These are phyloP conservation scores for Lathyrus aphaca DNA, from an alignment of 306 rosid genomes.

Conservation along the genomic window DNA sequence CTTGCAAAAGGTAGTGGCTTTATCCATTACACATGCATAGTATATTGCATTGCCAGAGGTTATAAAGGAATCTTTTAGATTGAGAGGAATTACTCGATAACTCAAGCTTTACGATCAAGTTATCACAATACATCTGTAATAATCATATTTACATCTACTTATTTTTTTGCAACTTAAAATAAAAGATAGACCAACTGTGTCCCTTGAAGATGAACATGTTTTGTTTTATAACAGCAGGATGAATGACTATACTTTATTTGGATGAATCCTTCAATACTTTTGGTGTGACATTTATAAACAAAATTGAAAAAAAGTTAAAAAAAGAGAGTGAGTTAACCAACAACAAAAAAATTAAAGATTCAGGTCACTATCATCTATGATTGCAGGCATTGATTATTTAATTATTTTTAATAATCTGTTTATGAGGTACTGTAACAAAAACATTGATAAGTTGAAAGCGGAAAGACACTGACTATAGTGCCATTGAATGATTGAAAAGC, in stretches of 20 bases:
- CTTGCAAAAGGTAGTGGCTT: too few relatives aligned
- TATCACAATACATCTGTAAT: too few relatives aligned
- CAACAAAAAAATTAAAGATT: not conserved
- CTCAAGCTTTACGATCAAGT: too few relatives aligned
- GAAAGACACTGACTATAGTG: slow-evolving; percentile 35
- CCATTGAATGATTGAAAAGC: slow-evolving; percentile 40
- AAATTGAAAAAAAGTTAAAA: not conserved
- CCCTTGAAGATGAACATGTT: not conserved
- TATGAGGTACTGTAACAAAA: not conserved
- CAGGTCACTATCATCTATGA: slow-evolving; percentile 13
- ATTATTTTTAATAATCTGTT: not conserved
- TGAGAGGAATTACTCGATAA: too few relatives aligned
- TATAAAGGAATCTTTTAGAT: too few relatives aligned
- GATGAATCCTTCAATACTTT: not conserved
- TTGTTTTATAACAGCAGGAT: not conserved
- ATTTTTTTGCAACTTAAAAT: not conserved
- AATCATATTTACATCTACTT: too few relatives aligned
- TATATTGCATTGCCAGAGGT: too few relatives aligned
- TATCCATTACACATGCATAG: too few relatives aligned
- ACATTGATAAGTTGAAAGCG: slow-evolving; percentile 36
- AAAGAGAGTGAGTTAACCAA: not conserved
- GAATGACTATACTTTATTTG: not conserved
- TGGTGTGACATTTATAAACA: not conserved
- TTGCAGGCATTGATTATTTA: slow-evolving; percentile 30
- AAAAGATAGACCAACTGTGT: not conserved